These are phyloP conservation scores for Spiromastix sp. DNA, from an alignment of 2,329 filamentous ascomycete genomes.

Conservation along the genomic window DNA sequence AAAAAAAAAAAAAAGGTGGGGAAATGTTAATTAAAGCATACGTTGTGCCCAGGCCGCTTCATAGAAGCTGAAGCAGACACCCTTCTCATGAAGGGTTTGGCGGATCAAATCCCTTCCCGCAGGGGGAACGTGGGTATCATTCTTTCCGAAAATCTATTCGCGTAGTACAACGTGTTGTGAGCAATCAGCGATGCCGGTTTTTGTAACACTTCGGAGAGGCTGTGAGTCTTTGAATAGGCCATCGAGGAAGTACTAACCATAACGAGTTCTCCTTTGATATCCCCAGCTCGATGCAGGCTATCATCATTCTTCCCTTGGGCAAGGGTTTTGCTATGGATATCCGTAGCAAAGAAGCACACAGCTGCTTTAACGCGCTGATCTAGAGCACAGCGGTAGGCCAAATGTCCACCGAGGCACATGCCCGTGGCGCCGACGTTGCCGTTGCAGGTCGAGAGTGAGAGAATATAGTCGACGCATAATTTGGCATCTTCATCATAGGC, in stretches of 20 bases:
- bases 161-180: slow-evolving; percentile 1
- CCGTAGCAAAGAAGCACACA: slow-evolving; percentile 86
- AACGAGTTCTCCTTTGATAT: slow-evolving; percentile 67
- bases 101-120: slow-evolving; percentile 75
- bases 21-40: too few species aligned
- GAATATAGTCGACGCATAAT: slow-evolving; percentile 57
- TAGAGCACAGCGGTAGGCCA: slow-evolving; percentile 63
- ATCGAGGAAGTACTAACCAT: slow-evolving; percentile 42
- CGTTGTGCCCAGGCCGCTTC: slow-evolving; percentile 88
- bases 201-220: too few species aligned
- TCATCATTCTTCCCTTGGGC: slow-evolving; percentile 58
- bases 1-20: neutral
- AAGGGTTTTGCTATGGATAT: slow-evolving; percentile 71
- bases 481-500: slow-evolving; percentile 77
- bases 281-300: slow-evolving; percentile 47
- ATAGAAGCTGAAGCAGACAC: slow-evolving; percentile 68
- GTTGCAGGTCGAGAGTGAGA: slow-evolving; percentile 66
- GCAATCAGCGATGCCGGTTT: too few species aligned
- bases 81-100: slow-evolving; percentile 66
- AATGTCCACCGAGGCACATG: slow-evolving; percentile 90
- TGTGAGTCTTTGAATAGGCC: too few species aligned
- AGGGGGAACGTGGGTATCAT: slow-evolving; percentile 81
- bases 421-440: slow-evolving; percentile 69
- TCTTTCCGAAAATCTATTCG: slow-evolving; percentile 70
- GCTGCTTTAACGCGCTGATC: slow-evolving; percentile 66